phyloP scores from a whole-genome alignment of 306 rosid genomes.

The Quercus mongolica region DNA sequence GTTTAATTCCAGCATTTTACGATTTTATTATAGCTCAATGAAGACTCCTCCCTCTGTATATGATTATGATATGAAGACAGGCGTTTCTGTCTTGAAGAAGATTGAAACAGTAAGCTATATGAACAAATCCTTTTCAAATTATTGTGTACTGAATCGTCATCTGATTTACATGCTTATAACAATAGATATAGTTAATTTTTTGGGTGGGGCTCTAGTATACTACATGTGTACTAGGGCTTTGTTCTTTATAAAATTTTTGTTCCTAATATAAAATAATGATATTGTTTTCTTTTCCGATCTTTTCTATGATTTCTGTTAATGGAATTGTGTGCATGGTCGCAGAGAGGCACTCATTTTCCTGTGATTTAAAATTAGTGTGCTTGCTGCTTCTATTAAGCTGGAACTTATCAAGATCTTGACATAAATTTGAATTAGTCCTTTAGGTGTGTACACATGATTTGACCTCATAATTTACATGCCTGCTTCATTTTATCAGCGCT shows the following conservation, averaged over 20 bases:
- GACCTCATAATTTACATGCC: not conserved
- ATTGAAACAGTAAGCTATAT: slow-evolving; percentile 61
- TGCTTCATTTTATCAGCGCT: not conserved
- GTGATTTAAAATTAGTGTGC: not conserved
- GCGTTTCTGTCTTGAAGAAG: slow-evolving; percentile 72
- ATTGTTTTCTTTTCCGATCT: not conserved
- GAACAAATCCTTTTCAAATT: slow-evolving; percentile 12
- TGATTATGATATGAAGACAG: slow-evolving; percentile 83
- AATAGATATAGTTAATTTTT: not conserved
- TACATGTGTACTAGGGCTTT: no score
- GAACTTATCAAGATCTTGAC: not conserved
- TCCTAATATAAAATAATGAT: no score
- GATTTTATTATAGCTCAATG: slow-evolving; percentile 84
- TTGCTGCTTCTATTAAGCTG: not conserved
- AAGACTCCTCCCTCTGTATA: slow-evolving; percentile 78
- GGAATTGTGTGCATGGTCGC: no score
- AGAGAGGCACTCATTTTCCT: not conserved
- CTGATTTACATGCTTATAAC: not conserved
- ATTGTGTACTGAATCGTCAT: slow-evolving; percentile 10
- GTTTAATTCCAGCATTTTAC: slow-evolving; percentile 67
- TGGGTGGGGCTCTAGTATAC: no score
- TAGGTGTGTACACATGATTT: not conserved
- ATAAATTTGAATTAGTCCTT: not conserved
- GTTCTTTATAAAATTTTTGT: no score
- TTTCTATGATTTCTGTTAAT: not conserved